These are phyloP conservation scores for Trichocomaceae sp. DNA, from an alignment of 2,329 filamentous ascomycete genomes.

Conservation along the genomic window DNA sequence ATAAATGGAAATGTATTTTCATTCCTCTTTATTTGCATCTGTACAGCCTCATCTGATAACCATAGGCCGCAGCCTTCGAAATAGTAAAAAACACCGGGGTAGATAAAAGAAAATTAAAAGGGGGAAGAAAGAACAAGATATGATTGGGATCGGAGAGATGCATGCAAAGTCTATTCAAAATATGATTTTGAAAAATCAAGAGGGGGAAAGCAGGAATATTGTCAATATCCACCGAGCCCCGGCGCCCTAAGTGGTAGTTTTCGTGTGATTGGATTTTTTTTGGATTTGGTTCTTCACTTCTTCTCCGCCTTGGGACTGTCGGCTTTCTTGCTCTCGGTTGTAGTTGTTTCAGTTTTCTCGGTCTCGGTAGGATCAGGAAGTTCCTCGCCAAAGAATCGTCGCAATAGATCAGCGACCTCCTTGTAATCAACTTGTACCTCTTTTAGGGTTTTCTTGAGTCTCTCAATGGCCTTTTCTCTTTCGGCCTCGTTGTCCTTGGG, in stretches of 20 bases:
- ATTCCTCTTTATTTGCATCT: neutral
- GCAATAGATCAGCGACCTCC: constrained; percentile 64
- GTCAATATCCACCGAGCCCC: neutral
- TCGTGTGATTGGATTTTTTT: neutral
- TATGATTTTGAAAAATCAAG: constrained; percentile 13
- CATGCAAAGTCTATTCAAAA: constrained; percentile 21
- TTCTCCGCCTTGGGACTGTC: constrained; percentile 6
- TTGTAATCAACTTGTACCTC: constrained; percentile 70
- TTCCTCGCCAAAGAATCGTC: constrained; percentile 59
- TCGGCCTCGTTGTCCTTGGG: constrained; percentile 52
- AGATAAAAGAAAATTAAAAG: constrained; percentile 1
- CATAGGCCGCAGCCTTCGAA: constrained; percentile 19
- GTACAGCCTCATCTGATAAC: constrained; percentile 7
- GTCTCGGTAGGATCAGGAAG: neutral
- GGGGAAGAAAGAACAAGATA: constrained; percentile 8
- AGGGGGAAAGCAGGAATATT: constrained; percentile 14
- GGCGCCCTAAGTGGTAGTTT: neutral
- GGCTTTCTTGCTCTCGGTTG: neutral
- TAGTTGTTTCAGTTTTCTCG: neutral
- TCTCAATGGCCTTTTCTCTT: constrained; percentile 59
- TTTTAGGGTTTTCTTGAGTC: constrained; percentile 63
- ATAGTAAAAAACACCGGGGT: neutral
- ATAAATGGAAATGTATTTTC: neutral
- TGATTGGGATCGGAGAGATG: constrained; percentile 12
- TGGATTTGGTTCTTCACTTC: neutral